Percentiles rank a stretch among this genome's conserved stretches.
Evolutionary conservation across 192 early-diverging fungal species (phyloP).

Genomic region (Backusella westeae): DNA sequence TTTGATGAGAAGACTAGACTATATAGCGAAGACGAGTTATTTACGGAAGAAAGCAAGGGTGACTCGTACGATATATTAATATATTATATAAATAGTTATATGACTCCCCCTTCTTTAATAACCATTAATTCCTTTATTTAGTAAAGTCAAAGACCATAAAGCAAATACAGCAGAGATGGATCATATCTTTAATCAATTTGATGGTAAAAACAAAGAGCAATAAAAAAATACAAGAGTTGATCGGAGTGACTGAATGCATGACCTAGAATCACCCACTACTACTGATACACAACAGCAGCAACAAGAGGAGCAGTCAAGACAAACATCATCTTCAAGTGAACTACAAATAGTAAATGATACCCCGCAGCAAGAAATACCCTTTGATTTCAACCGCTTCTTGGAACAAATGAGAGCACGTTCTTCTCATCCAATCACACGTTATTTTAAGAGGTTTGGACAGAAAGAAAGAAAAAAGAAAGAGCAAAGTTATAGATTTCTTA

Average conservation of each 20-base stretch:
- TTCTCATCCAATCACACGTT: constrained; percentile 61
- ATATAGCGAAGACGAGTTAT: constrained; percentile 1
- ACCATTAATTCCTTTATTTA: neutral
- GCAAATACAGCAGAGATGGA: constrained; percentile 10
- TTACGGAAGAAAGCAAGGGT: constrained; percentile 1
- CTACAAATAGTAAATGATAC: constrained; percentile 10
- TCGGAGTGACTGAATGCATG: neutral
- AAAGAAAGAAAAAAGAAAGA: neutral
- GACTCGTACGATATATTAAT: constrained; percentile 12
- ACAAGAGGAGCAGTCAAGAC: neutral
- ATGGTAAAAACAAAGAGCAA: neutral
- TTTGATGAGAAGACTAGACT: constrained; percentile 17
- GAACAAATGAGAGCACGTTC: constrained; percentile 65
- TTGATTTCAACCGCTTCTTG: constrained; percentile 75
- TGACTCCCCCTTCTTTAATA: neutral
- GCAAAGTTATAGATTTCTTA: neutral
- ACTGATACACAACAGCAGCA: neutral
- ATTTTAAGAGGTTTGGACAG: constrained; percentile 56
- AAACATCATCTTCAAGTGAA: neutral
- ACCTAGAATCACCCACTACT: neutral
- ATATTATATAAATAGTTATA: neutral
- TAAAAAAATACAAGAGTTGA: neutral
- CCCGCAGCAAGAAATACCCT: constrained; percentile 36
- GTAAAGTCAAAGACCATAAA: constrained; percentile 6
- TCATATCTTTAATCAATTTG: constrained; percentile 18